Conservation (phyloP, 805 yeast species). For the Candida broadrunensis region DNA sequence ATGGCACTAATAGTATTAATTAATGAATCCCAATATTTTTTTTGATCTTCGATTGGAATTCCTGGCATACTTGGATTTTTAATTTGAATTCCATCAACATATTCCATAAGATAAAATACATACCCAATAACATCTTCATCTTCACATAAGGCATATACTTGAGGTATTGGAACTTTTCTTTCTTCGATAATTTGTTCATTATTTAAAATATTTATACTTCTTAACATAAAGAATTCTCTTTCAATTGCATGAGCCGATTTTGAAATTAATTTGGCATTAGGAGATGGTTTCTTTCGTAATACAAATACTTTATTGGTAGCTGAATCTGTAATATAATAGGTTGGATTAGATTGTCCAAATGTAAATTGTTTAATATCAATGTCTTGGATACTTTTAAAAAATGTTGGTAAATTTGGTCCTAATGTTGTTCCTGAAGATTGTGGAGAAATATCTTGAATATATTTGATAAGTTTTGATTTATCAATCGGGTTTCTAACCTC, state of each 20-base stretch:
- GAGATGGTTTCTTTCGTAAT: conserved; percentile 54
- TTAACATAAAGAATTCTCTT: conserved; percentile 53
- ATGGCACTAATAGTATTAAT: conserved; percentile 46
- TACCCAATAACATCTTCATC: conserved; percentile 53
- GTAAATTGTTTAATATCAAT: conserved; percentile 48
- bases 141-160: conserved; percentile 50
- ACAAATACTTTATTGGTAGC: conserved; percentile 40
- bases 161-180: conserved; percentile 51
- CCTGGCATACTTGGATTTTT: conserved; percentile 50
- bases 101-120: conserved; percentile 61
- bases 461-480: conserved; percentile 18
- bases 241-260: conserved; percentile 63
- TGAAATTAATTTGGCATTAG: conserved; percentile 47
- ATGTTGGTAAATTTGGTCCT: conserved; percentile 21
- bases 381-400: conserved; percentile 21
- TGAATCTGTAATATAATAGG: conserved; percentile 47
- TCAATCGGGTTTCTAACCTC: conserved; percentile 35
- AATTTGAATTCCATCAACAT: conserved; percentile 53
- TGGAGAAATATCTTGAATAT: conserved; percentile 14
- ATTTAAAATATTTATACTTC: conserved; percentile 30
- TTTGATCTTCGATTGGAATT: conserved; percentile 19
- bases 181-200: conserved; percentile 9
- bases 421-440: conserved; percentile 12
- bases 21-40: conserved; percentile 45
- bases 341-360: conserved; percentile 65